Conservation (phyloP, 495 filamentous ascomycete species). For the Cairneyella variabilis region DNA sequence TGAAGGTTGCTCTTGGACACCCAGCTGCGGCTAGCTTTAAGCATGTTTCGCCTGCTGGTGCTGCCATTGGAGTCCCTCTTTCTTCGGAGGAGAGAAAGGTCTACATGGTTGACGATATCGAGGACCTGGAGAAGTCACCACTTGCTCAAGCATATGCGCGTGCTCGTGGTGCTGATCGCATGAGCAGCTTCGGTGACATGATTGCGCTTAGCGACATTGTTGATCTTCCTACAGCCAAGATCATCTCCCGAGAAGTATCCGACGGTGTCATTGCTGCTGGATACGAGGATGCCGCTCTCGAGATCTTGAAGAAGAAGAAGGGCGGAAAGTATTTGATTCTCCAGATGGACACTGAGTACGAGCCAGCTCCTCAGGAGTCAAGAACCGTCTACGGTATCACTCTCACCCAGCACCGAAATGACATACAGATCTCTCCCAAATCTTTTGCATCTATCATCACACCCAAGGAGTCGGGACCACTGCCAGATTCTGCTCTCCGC, state of each 20-base stretch:
- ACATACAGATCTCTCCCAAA: conserved; percentile 76
- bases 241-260: conserved; percentile 95
- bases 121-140: conserved; percentile 74
- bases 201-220: conserved; percentile 89
- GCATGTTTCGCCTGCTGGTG: conserved; percentile 95
- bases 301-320: conserved; percentile 97
- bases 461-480: conserved; percentile 66
- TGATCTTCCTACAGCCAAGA: conserved; percentile 87
- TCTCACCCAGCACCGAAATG: conserved; percentile 86
- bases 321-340: conserved; percentile 94
- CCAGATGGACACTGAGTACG: conserved; percentile 86
- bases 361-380: conserved; percentile 69
- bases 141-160: conserved; percentile 94
- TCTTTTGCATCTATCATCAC: conserved; percentile 83
- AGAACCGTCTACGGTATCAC: conserved; percentile 86
- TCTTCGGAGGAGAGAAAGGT: conserved; percentile 87
- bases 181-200: conserved; percentile 96
- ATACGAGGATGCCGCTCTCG: conserved; percentile 78
- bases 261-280: conserved; percentile 92
- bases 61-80: conserved; percentile 85
- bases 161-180: conserved; percentile 90
- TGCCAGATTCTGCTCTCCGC: conserved; percentile 77
- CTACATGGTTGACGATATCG: conserved; percentile 96
- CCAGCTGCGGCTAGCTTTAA: conserved; percentile 99
- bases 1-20: conserved; percentile 78